phyloP scores from a whole-genome alignment of 805 yeast species.

The Spathaspora passalidarum region DNA sequence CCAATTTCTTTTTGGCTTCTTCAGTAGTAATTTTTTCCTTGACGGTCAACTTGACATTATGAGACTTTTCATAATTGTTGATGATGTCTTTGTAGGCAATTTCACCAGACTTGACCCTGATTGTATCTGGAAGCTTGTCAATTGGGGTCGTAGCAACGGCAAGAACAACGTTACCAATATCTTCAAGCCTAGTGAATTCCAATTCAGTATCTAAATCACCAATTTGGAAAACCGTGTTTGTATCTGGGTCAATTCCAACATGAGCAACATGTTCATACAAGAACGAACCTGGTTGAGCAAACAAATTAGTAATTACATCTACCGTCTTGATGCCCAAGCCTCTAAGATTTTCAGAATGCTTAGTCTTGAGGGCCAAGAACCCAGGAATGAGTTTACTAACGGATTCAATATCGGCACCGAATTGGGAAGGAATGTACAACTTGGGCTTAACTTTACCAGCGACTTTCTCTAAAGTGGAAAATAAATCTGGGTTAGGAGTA shows the following conservation, averaged over 20 bases:
- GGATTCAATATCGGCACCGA: slow-evolving; percentile 45
- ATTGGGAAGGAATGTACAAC: slow-evolving; percentile 59
- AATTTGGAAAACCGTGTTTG: slow-evolving; percentile 29
- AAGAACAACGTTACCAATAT: slow-evolving; percentile 45
- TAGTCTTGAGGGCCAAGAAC: slow-evolving; percentile 1
- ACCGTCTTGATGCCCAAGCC: slow-evolving; percentile 8
- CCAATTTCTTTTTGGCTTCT: slow-evolving; percentile 14
- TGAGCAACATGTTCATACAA: slow-evolving; percentile 25
- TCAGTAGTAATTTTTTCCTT: slow-evolving; percentile 18
- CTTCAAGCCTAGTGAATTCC: slow-evolving; percentile 33
- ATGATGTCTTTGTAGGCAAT: slow-evolving; percentile 39
- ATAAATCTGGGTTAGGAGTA: slow-evolving; percentile 27
- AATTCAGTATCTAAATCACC: slow-evolving; percentile 40
- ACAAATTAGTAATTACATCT: slow-evolving; percentile 9
- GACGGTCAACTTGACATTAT: slow-evolving; percentile 17
- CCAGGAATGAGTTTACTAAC: slow-evolving; percentile 12
- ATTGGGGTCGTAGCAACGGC: slow-evolving; percentile 34
- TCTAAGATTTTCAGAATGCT: background rate
- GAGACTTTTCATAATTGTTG: slow-evolving; percentile 36
- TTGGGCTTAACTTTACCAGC: slow-evolving; percentile 42
- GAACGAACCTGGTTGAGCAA: slow-evolving; percentile 15
- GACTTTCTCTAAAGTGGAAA: slow-evolving; percentile 34
- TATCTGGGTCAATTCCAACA: slow-evolving; percentile 35
- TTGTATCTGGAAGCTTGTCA: slow-evolving; percentile 38
- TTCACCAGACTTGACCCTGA: slow-evolving; percentile 42